Base-by-base conservation (phyloP, 306 rosid genomes). In the Vigna unguiculata region DNA sequence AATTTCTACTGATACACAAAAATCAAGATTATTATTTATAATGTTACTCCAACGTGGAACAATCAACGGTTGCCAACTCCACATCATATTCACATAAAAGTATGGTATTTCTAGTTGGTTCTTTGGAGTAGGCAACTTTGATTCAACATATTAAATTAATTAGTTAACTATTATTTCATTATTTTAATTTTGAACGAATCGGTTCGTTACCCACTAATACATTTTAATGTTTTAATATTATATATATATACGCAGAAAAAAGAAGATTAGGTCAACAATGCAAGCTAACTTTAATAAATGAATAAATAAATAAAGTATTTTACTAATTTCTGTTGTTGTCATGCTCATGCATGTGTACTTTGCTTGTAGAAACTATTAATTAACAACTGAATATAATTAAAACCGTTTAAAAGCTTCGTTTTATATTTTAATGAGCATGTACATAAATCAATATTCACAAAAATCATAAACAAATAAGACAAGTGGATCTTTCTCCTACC, bases 261-360 rank as follows among this genome's bases (percentile, higher is more conserved):
- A 66, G 38, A 45, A 71, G 59, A 74, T 72, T 54, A 77, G 78
- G 78, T 84, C 80, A 80, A 80, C 36, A 77, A 20, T 72, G 72
- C 58, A 80, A 45, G 55, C 59, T 54, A 28, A 65, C 14, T 66
- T 71, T 53, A 75, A 53, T 68, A 64, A 59, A 52, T 51, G 17
- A 7, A n/a, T 41, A 51, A 51, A 51, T 41, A 51, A 51, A 51
- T 4, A 32, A 58, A 20, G 22, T 21, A 59, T 28, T 34, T 69
- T 55, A 64, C 54, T 64, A 38, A 16, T 52, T 16, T 66, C 58
- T 38, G 55, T 22, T 55, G 61, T 13, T 22, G 4, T 41, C 52
- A 46, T 46, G 17, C 51, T 46, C 32, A 19, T 36, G 61, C 81
- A 83, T 78, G 72, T 83, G 75, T 77, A 68, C 43, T 38, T 38